A percentile compares a stretch with the other conserved stretches of the same genome.
Conservation (phyloP, 306 rosid species). For the Cicer judaicum region DNA sequence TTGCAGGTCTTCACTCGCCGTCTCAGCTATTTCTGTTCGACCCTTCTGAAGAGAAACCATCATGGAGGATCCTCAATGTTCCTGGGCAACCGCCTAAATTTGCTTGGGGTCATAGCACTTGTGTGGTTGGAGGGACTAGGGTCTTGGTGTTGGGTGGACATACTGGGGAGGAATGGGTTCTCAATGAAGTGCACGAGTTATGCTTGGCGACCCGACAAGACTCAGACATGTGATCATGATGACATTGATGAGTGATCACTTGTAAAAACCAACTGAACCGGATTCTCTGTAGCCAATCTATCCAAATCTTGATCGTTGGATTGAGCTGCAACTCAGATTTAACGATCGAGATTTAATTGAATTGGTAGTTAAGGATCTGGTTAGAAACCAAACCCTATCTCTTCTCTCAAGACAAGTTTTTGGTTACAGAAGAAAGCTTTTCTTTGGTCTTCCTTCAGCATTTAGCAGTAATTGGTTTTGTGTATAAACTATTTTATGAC, state of each 20-base stretch:
- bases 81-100: slow-evolving; percentile 96
- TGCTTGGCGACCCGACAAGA: slow-evolving; percentile 92
- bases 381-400: not conserved
- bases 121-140: slow-evolving; percentile 95
- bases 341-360: not conserved
- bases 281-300: not conserved
- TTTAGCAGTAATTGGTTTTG: slow-evolving; percentile 42
- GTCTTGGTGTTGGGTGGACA: slow-evolving; percentile 94
- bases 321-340: not conserved
- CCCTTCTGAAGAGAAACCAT: slow-evolving; percentile 94
- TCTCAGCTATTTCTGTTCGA: slow-evolving; percentile 96
- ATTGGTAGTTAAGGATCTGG: not conserved
- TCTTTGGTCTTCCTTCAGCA: not conserved
- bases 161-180: slow-evolving; percentile 98
- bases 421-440: not conserved
- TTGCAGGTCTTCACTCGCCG: slow-evolving; percentile 95
- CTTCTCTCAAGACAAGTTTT: slow-evolving; percentile 12
- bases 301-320: not conserved
- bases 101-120: slow-evolving; percentile 99
- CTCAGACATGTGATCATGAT: slow-evolving; percentile 51
- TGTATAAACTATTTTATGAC: slow-evolving; percentile 37
- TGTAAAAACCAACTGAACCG: not conserved
- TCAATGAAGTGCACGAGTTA: slow-evolving; percentile 90
- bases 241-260: not conserved
- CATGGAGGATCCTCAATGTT: slow-evolving; percentile 93